Base-by-base conservation (phyloP, 495 filamentous ascomycete genomes). In the Jackrogersella multiformis region DNA sequence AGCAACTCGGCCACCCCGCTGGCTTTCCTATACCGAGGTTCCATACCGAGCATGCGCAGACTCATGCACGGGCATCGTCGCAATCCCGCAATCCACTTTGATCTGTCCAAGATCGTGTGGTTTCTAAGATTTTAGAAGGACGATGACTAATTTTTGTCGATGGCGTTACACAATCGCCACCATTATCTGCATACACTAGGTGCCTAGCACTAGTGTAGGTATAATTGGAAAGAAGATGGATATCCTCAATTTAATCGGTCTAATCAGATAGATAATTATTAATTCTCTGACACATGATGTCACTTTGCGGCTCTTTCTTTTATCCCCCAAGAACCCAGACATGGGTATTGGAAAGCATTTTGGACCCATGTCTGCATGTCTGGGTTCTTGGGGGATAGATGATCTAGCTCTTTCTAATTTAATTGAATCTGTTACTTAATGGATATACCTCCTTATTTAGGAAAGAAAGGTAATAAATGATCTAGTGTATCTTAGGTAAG, bases 281-380 rank as follows among this genome's bases (percentile, higher is more conserved):
- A 45, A 45, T 45, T 45, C 42, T 21, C 10, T 21, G 42, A 46
- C 13, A 26, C n/a, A 16, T 51, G 56, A 60, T 48, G 56, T 60
- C 45, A 49, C 56, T 41, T 60, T 60, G 56, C 56, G 56, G 56
- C 56, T 60, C 56, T 60, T 60, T 15, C n/a, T n/a, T n/a, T n/a
- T n/a, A n/a, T n/a, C n/a, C n/a, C 30, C 2, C 7, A 46, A 46
- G 23, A 21, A 46, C 26, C 42, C 23, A 21, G 12, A 20, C 4
- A 46, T n/a, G 42, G 2, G 4, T 21, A 12, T 24, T 30, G 24
- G n/a, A n/a, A n/a, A n/a, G n/a, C n/a, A n/a, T n/a, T n/a, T n/a
- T n/a, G n/a, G n/a, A n/a, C n/a, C n/a, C n/a, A n/a, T n/a, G n/a
- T n/a, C n/a, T n/a, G n/a, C n/a, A n/a, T n/a, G n/a, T n/a, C n/a